Evolutionary conservation across 495 filamentous ascomycete genomes (phyloP).

Genomic region (Pseudoneurospora amorphoporcata): DNA sequence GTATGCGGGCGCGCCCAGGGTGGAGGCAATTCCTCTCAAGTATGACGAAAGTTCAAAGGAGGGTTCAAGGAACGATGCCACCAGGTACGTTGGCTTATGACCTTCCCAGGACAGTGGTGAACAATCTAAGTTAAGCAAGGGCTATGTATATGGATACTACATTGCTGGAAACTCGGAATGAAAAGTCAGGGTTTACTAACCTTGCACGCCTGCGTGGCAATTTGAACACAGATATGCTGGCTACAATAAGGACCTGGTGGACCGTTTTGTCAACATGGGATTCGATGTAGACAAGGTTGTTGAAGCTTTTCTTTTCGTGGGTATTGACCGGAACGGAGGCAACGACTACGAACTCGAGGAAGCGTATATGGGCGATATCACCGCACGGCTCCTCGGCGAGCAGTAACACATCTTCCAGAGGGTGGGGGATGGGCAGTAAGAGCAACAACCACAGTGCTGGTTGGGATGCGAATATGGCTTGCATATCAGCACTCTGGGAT

Average conservation of each 20-base stretch:
- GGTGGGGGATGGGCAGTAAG: background rate
- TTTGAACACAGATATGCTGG: slow-evolving; percentile 60
- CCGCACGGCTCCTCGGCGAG: slow-evolving; percentile 73
- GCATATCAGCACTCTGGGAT: background rate
- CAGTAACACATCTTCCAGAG: slow-evolving; percentile 24
- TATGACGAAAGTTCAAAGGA: slow-evolving; percentile 4
- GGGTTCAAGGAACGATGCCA: slow-evolving; percentile 22
- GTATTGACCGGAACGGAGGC: slow-evolving; percentile 66
- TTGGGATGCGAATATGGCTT: background rate
- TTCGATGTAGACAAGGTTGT: slow-evolving; percentile 88
- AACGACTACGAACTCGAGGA: slow-evolving; percentile 77
- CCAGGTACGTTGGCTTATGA: slow-evolving; percentile 19
- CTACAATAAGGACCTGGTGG: slow-evolving; percentile 76
- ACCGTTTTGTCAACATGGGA: slow-evolving; percentile 88
- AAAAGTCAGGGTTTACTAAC: background rate
- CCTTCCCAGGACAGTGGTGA: background rate
- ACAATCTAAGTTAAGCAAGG: background rate
- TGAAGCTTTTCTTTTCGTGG: slow-evolving; percentile 68
- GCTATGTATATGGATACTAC: background rate
- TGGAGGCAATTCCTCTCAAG: slow-evolving; percentile 7
- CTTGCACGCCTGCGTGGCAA: background rate
- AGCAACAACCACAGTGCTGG: background rate
- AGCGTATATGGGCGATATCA: slow-evolving; percentile 82
- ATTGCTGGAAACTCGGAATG: background rate
- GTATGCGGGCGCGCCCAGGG: slow-evolving; percentile 68